These are phyloP conservation scores for Thelephora ganbajun DNA, from an alignment of 768 basidiomycete genomes.

Conservation along the genomic window DNA sequence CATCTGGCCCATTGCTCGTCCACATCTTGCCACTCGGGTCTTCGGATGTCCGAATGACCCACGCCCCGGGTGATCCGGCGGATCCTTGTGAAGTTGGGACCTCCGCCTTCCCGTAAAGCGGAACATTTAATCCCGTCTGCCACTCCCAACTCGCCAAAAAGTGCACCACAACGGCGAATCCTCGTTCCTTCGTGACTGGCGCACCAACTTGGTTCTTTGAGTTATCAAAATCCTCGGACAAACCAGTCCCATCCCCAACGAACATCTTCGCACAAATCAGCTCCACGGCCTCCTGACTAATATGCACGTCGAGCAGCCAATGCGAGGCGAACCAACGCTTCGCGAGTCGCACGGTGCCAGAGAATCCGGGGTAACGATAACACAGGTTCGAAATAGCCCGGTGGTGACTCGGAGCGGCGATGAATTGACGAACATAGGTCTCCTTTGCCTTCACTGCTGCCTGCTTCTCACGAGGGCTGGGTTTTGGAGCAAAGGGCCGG, in stretches of 20 bases:
- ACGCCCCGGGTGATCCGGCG: conserved; percentile 30
- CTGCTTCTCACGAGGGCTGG: conserved; percentile 32
- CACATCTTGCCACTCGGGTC: conserved; percentile 67
- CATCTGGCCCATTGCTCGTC: conserved; percentile 54
- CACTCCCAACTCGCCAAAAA: conserved; percentile 78
- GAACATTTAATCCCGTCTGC: conserved; percentile 60
- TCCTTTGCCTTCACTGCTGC: conserved; percentile 44
- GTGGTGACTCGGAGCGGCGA: conserved; percentile 77
- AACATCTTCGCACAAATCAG: conserved; percentile 74
- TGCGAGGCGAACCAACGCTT: conserved; percentile 92
- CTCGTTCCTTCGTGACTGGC: conserved; percentile 68
- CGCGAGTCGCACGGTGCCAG: conserved; percentile 73
- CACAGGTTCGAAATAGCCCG: conserved; percentile 65
- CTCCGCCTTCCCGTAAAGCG: conserved; percentile 36
- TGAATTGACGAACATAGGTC: conserved; percentile 55
- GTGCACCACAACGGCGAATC: conserved; percentile 61
- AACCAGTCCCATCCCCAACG: conserved; percentile 31
- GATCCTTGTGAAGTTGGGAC: conserved; percentile 8
- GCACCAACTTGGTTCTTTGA: conserved; percentile 26
- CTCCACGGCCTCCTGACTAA: conserved; percentile 73
- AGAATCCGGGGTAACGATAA: conserved; percentile 67
- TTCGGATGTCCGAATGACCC: conserved; percentile 68
- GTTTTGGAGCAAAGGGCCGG: conserved; percentile 1
- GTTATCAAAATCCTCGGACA: conserved; percentile 8
- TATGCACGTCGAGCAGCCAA: conserved; percentile 64